phyloP scores from a whole-genome alignment of 2,329 filamentous ascomycete species.

The Aureobasidium leucospermi region DNA sequence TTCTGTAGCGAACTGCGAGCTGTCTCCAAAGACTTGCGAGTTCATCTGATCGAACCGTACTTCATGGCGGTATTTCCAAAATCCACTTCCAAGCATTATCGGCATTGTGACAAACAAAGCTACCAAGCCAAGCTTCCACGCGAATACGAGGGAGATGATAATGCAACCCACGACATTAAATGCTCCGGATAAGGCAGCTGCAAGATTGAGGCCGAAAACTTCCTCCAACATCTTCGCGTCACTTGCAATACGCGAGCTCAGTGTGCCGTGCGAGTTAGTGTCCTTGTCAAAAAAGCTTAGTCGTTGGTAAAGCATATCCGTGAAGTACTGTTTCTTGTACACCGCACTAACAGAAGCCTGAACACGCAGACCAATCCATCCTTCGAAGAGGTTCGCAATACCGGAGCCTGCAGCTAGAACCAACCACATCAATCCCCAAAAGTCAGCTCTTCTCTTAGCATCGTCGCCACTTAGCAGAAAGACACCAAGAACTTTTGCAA shows the following conservation, averaged over 20 bases:
- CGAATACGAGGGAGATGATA: constrained; percentile 35
- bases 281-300: constrained; percentile 38
- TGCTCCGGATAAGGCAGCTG: constrained; percentile 44
- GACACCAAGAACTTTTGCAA: neutral
- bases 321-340: constrained; percentile 37
- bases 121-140: constrained; percentile 32
- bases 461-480: neutral
- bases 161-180: constrained; percentile 38
- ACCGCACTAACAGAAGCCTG: neutral
- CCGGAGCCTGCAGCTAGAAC: neutral
- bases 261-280: constrained; percentile 37
- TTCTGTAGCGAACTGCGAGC: constrained; percentile 29
- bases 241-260: constrained; percentile 36
- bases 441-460: constrained; percentile 41
- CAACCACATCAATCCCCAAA: constrained; percentile 83
- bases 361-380: neutral
- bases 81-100: constrained; percentile 43
- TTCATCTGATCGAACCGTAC: constrained; percentile 32
- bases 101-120: constrained; percentile 37
- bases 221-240: constrained; percentile 43
- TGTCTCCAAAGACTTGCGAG: constrained; percentile 36
- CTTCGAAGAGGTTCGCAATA: neutral
- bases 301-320: constrained; percentile 34
- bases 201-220: constrained; percentile 35
- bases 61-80: constrained; percentile 42